These are phyloP conservation scores for Neoscytalidium dimidiatum DNA, from an alignment of 2,329 filamentous ascomycete genomes.

Conservation along the genomic window DNA sequence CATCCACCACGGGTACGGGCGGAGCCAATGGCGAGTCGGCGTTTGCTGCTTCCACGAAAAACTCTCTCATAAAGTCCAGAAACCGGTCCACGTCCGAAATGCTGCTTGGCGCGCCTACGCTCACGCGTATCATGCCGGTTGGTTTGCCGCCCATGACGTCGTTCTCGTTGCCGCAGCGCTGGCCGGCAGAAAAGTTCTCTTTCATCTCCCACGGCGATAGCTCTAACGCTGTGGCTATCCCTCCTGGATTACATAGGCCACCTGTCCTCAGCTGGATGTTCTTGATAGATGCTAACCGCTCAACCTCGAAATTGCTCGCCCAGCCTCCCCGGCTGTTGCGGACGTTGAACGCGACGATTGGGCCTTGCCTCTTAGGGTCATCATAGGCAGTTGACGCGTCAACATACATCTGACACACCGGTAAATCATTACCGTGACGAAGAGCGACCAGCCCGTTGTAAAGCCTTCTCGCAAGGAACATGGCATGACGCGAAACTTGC, in stretches of 20 bases:
- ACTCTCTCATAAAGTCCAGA: conserved; percentile 63
- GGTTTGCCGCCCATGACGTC: conserved; percentile 83
- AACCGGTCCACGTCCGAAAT: conserved; percentile 72
- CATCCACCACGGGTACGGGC: conserved; percentile 20
- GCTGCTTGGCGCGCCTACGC: conserved; percentile 88
- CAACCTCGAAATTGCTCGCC: conserved; percentile 80
- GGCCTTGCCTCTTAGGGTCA: conserved; percentile 59
- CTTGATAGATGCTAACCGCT: conserved; percentile 78
- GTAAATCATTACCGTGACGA: conserved; percentile 67
- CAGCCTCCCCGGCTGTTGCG: conserved; percentile 68
- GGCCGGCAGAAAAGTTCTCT: conserved; percentile 80
- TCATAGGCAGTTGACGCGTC: conserved; percentile 43
- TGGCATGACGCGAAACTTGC: conserved; percentile 69
- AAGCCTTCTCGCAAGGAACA: conserved; percentile 62
- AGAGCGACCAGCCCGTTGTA: conserved; percentile 60
- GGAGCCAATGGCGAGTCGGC: conserved; percentile 24
- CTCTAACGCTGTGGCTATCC: conserved; percentile 71
- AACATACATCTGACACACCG: conserved; percentile 69
- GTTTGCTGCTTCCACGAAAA: conserved; percentile 40
- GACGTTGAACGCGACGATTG: conserved; percentile 83
- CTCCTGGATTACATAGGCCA: conserved; percentile 88
- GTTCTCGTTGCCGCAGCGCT: conserved; percentile 80
- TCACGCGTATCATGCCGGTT: conserved; percentile 82
- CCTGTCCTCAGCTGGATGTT: conserved; percentile 85
- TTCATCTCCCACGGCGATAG: conserved; percentile 81